Evolutionary conservation across 345 rosid species (phyloP), one percentile per base, ranked within the genome.

Genomic region (Brassica incana): DNA sequence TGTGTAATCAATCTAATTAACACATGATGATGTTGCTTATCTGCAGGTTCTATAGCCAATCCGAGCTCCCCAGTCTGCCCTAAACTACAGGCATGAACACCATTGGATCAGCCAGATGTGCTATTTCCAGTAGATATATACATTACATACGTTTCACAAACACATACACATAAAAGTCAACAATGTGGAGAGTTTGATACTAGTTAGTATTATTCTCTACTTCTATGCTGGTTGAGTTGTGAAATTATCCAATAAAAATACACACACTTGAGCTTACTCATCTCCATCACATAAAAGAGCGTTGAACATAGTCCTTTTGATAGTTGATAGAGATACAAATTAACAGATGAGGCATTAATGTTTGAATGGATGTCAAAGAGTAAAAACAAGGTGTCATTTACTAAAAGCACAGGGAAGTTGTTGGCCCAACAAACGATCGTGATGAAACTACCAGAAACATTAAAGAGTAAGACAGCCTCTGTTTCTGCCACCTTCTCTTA

Each of bases 41-140:
- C 14, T 82, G 66, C 77, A 82, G 85, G 85, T 70, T 78, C 85
- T 18, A 66, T 82, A 70, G 71, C 85, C n/a, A 82, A 32, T 60
- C 85, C 79, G 35, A 82, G 74, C 74, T 74, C 85, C 8, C 76
- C 79, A 11, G n/a, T 78, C 43, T 82, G 82, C 61, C 85, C 82
- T 65, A 82, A 82, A 74, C 77, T 82, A 35, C 77, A 78, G 56
- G 76, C 82, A 61, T 82, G 69, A 78, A 2, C 64, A 29, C 50
- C 45, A 38, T 6, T 50, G 81, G 50, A 40, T 56, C 50, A 54
- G 16, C 67, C n/a, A 45, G 69, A 59, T 65, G 10, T 72, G 72
- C 25, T 23, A 29, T 14, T 50, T 69, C 43, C 38, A 70, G 8
- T 69, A 50, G 7, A 50, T 68, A 67, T 69, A 40, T 40, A 2